phyloP scores from a whole-genome alignment of 179 eudicot species.

The Corrigiola litoralis region DNA sequence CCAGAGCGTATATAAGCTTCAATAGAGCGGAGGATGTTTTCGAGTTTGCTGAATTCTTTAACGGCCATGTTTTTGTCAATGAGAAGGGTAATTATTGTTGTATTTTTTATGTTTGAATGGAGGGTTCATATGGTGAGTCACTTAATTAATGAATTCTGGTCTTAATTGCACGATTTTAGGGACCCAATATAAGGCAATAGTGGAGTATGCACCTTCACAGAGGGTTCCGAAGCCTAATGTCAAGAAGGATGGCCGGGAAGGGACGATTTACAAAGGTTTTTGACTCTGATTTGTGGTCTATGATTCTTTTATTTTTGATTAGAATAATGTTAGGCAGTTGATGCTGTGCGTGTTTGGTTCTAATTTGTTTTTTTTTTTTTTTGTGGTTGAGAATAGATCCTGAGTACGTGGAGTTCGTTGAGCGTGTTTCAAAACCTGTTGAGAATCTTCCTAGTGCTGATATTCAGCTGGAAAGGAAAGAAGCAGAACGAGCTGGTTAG shows the following conservation, averaged over 20 bases:
- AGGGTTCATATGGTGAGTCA: not conserved
- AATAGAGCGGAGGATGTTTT: conserved; percentile 71
- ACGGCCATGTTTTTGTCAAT: conserved; percentile 87
- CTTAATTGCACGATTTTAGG: conserved; percentile 30
- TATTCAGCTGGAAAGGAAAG: conserved; percentile 86
- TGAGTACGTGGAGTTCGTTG: conserved; percentile 82
- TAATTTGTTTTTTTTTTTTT: not conserved
- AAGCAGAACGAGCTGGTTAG: conserved; percentile 88
- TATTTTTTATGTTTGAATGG: not conserved
- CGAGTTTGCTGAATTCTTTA: conserved; percentile 89
- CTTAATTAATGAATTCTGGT: not conserved
- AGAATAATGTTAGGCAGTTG: not conserved
- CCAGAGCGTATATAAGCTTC: conserved; percentile 80
- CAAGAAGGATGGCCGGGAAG: conserved; percentile 96
- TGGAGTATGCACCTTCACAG: conserved; percentile 94
- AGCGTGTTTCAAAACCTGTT: conserved; percentile 66
- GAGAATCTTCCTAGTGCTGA: conserved; percentile 99
- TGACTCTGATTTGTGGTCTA: not conserved
- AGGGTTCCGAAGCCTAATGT: conserved; percentile 68
- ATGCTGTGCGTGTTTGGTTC: not conserved
- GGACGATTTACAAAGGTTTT: conserved; percentile 73
- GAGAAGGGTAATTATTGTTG: conserved; percentile 63
- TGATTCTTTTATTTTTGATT: not conserved
- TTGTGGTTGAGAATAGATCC: conserved; percentile 46
- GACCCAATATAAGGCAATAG: conserved; percentile 67